Conservation (phyloP, 257 asterid species). For the Salvia hispanica region DNA sequence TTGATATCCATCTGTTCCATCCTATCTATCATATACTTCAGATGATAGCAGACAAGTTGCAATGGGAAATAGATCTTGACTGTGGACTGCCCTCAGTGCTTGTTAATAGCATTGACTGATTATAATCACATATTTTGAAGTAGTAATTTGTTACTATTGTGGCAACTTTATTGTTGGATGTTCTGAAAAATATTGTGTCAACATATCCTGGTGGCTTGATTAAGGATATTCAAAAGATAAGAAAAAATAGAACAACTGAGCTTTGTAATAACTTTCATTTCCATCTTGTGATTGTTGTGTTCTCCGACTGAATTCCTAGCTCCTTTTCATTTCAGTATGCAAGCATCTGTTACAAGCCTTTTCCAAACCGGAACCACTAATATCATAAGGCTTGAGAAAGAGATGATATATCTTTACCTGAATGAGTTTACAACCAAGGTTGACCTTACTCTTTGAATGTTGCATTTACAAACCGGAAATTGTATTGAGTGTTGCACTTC, state of each 20-base stretch:
- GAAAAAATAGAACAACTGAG: background rate
- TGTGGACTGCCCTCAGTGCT: constrained; percentile 15
- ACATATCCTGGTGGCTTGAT: constrained; percentile 16
- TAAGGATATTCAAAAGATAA: background rate
- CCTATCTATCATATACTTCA: constrained; percentile 3
- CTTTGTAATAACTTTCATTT: constrained; percentile 23
- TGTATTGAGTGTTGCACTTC: constrained; percentile 9
- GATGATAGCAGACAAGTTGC: background rate
- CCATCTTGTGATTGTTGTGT: constrained; percentile 13
- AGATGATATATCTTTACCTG: constrained; percentile 68
- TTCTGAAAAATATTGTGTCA: background rate
- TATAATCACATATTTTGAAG: no score
- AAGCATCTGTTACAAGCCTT: constrained; percentile 93
- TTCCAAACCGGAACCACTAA: constrained; percentile 72
- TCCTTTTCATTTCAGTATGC: constrained; percentile 58
- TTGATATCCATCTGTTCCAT: constrained; percentile 15
- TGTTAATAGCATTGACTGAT: constrained; percentile 24
- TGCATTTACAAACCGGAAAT: no score
- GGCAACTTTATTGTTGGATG: constrained; percentile 14
- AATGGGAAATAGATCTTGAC: background rate
- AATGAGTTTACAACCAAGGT: constrained; percentile 77
- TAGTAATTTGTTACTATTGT: no score
- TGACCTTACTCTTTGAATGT: constrained; percentile 3
- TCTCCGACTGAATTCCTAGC: constrained; percentile 22
- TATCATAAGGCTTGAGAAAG: constrained; percentile 82